Percentiles rank a stretch among this genome's conserved stretches.
phyloP scores from a whole-genome alignment of 2,329 filamentous ascomycete species.

The Botrytis cinerea region DNA sequence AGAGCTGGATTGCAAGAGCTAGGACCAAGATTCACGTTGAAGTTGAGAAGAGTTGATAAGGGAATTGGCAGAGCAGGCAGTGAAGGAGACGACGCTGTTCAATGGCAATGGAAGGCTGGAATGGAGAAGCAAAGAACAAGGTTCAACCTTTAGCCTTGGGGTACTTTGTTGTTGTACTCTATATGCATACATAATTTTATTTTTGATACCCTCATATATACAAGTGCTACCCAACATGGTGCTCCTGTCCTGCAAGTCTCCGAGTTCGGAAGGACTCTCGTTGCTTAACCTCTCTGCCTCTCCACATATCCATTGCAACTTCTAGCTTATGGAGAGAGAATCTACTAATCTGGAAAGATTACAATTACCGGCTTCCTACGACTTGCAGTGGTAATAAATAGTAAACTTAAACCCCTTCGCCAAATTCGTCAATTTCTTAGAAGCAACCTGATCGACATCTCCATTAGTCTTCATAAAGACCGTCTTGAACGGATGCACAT shows the following conservation, averaged over 20 bases:
- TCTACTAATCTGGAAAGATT: background rate
- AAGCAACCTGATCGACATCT: constrained; percentile 29
- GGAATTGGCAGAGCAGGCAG: constrained; percentile 73
- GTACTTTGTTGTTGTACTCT: constrained; percentile 3
- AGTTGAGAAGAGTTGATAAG: constrained; percentile 87
- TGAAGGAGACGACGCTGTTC: constrained; percentile 48
- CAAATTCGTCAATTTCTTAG: constrained; percentile 31
- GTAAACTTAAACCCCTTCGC: constrained; percentile 2
- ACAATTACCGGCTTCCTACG: background rate
- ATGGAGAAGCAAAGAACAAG: constrained; percentile 94
- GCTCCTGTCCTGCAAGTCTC: too few relatives aligned
- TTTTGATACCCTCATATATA: constrained; percentile 33
- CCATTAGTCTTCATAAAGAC: constrained; percentile 38
- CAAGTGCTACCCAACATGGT: background rate
- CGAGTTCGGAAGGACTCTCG: background rate
- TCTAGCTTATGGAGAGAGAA: background rate
- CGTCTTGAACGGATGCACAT: constrained; percentile 38
- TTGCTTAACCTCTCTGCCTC: background rate
- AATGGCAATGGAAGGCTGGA: constrained; percentile 95
- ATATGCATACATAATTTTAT: constrained; percentile 33
- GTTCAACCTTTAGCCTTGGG: constrained; percentile 76
- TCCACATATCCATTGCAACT: background rate
- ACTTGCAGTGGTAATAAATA: constrained; percentile 9
- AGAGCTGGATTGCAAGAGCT: constrained; percentile 87
- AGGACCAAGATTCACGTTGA: constrained; percentile 80